A percentile compares a stretch with the other conserved stretches of the same genome.
Evolutionary conservation across 805 yeast genomes (phyloP).

Genomic region (Starmera dryadoides): DNA sequence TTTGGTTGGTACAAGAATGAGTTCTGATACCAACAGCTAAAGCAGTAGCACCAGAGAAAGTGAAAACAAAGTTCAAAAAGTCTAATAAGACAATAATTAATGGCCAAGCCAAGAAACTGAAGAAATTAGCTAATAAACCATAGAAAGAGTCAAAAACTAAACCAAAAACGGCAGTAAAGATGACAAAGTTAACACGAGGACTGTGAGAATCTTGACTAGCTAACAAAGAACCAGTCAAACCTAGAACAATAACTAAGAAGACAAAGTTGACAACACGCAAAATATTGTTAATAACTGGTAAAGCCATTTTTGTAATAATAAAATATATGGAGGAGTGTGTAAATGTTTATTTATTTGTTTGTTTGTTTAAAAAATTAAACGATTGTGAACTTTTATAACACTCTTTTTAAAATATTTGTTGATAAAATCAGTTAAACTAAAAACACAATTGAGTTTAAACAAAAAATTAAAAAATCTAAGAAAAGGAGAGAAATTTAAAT

Average conservation of each 20-base stretch:
- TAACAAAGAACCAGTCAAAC: slow-evolving; percentile 84
- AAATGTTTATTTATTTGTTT: background rate
- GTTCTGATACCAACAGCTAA: slow-evolving; percentile 83
- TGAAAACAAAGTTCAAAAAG: slow-evolving; percentile 83
- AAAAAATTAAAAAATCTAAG: background rate
- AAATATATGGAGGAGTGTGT: background rate
- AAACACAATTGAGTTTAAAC: no score
- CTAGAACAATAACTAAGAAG: slow-evolving; percentile 73
- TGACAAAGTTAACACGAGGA: slow-evolving; percentile 83
- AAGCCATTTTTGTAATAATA: slow-evolving; percentile 29
- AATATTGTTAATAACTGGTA: slow-evolving; percentile 67
- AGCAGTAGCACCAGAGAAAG: slow-evolving; percentile 92
- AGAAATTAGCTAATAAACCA: slow-evolving; percentile 70
- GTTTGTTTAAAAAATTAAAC: background rate
- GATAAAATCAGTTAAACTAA: no score
- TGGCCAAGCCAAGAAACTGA: slow-evolving; percentile 84
- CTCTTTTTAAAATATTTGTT: no score
- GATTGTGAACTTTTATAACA: no score
- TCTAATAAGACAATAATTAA: slow-evolving; percentile 66
- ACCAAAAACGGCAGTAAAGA: slow-evolving; percentile 86
- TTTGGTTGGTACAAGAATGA: slow-evolving; percentile 74
- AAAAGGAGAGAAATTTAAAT: background rate
- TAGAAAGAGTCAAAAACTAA: slow-evolving; percentile 73
- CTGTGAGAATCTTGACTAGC: slow-evolving; percentile 48
- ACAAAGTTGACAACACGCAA: slow-evolving; percentile 71